Base-by-base conservation (phyloP, 176 grass and related monocot genomes). In the Secale cereale region DNA sequence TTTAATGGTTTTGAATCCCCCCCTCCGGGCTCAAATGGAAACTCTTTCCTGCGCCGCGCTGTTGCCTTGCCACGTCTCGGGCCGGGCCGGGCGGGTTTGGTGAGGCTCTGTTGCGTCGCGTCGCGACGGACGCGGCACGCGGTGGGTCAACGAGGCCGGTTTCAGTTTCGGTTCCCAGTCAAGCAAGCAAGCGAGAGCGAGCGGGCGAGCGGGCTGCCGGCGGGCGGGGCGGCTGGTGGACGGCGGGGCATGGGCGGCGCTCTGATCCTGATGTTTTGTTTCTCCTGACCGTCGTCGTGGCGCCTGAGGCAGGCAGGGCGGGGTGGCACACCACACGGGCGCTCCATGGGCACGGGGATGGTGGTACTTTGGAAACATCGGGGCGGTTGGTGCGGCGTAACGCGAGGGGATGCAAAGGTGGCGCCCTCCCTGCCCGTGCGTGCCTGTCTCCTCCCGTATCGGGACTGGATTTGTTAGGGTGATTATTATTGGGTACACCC, bases 1-100 rank as follows among this genome's bases (percentile, higher is more conserved):
- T 87, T 60, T 66, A 79, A 36, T 79, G 74, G 16, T 74, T 90
- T 90, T 86, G 84, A 86, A 90, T 59, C 35, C 22, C 36, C 36
- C 57, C 43, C 15, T 8, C 7, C 68, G 72, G 79, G 41, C 73
- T 23, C 64, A 59, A 67, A 74, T 74, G 74, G 74, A 82, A 74
- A 9, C 74, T 8, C 23, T 46, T 15, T 43, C 28, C 83, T 39
- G 20, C 22, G 35, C 82, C 5, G 57, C 69, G 45, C 20, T 67
- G 85, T 67, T 20, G 50, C 50, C 16, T 56, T 76, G 75, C 66
- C 57, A 83, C 37, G 86, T 84, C 37, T 14, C 22, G 14, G 25
- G 23, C 3, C 17, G 65, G 35, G 30, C 9, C 65, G 65, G 63
- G 8, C 33, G n/a, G 9, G 14, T 80, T 20, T 26, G 60, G 17